Evolutionary conservation across 768 basidiomycete species (phyloP).

Genomic region (Paxillus involutus): DNA sequence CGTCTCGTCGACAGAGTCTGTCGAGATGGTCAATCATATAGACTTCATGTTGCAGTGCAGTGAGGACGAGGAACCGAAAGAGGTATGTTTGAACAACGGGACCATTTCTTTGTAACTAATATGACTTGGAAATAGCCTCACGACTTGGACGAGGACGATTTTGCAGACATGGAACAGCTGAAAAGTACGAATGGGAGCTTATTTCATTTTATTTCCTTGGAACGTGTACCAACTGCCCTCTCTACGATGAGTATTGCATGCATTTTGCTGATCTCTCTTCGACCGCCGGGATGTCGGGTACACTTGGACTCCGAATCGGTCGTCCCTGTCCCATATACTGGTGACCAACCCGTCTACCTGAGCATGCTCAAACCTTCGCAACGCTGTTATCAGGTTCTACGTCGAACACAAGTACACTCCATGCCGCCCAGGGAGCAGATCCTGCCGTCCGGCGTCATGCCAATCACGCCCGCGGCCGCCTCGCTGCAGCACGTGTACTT

Average conservation of each 20-base stretch:
- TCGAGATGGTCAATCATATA: constrained; percentile 90
- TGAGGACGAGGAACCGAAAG: constrained; percentile 96
- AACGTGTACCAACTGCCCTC: background rate
- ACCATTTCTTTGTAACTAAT: constrained; percentile 3
- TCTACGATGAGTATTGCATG: background rate
- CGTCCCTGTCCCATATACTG: too few species aligned
- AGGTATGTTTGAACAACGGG: constrained; percentile 46
- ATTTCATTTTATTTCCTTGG: background rate
- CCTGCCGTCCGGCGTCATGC: too few species aligned
- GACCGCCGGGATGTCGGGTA: too few species aligned
- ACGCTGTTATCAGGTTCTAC: too few species aligned
- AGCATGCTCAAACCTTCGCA: too few species aligned
- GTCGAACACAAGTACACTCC: too few species aligned
- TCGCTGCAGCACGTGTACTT: too few species aligned
- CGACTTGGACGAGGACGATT: constrained; percentile 93
- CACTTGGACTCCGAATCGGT: too few species aligned
- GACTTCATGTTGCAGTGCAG: constrained; percentile 99
- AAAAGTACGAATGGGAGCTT: background rate
- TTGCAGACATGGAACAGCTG: constrained; percentile 65
- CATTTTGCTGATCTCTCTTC: background rate
- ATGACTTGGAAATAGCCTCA: constrained; percentile 57
- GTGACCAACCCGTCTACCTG: too few species aligned
- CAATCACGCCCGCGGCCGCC: too few species aligned
- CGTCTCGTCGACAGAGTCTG: constrained; percentile 83
- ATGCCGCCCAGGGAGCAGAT: too few species aligned